Evolutionary conservation across 192 early-diverging fungal species (phyloP).

Genomic region (Entomortierella beljakovae): DNA sequence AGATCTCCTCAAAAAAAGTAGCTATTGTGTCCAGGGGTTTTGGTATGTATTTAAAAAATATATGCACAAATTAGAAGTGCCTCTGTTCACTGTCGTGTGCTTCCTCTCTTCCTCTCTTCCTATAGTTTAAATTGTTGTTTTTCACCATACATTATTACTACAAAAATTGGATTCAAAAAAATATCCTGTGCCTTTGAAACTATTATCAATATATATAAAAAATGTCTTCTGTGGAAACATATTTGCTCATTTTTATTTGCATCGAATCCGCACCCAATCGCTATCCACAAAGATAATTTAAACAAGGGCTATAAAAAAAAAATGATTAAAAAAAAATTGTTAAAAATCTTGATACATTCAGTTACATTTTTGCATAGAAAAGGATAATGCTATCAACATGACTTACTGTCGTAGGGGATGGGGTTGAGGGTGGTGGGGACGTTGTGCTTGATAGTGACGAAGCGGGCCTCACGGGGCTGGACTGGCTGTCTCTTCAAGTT

Average conservation of each 20-base stretch:
- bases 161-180: background rate
- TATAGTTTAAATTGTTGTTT: too few species aligned
- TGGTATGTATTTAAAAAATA: too few species aligned
- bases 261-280: conserved; percentile 33
- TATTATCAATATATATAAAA: background rate
- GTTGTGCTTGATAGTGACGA: conserved; percentile 90
- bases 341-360: too few species aligned
- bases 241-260: conserved; percentile 40
- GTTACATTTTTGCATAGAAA: too few species aligned
- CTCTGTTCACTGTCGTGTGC: too few species aligned
- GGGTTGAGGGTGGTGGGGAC: conserved; percentile 93
- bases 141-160: too few species aligned
- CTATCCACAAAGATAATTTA: conserved; percentile 6
- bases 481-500: conserved; percentile 93
- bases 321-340: background rate
- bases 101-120: too few species aligned
- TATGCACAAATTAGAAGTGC: too few species aligned
- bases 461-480: conserved; percentile 88
- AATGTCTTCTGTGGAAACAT: conserved; percentile 31
- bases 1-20: too few species aligned
- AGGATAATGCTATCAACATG: background rate
- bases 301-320: conserved; percentile 19
- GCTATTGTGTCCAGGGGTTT: too few species aligned
- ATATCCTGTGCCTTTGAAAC: too few species aligned
- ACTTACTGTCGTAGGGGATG: conserved; percentile 90